phyloP scores from a whole-genome alignment of 495 filamentous ascomycete genomes.

The Penicillium turbatum region DNA sequence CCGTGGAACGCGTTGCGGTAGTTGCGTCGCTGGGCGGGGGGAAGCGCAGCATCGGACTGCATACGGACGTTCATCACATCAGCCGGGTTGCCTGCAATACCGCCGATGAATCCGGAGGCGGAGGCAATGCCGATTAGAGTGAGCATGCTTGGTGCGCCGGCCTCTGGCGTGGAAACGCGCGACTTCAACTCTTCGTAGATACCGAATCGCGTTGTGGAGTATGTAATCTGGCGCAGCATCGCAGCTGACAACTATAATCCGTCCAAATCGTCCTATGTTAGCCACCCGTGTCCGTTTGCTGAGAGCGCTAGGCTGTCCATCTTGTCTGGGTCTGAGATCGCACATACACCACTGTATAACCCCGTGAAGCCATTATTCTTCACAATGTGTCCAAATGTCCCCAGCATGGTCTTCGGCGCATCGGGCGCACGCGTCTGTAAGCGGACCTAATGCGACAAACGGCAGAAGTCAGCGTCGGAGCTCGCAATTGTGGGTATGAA shows the following conservation, averaged over 20 bases:
- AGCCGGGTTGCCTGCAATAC: constrained; percentile 86
- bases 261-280: constrained; percentile 11
- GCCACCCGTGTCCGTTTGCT: background rate
- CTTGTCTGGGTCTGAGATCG: background rate
- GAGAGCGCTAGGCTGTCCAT: background rate
- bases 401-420: constrained; percentile 68
- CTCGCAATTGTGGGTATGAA: constrained; percentile 3
- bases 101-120: constrained; percentile 82
- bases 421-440: constrained; percentile 73
- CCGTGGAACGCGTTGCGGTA: constrained; percentile 89
- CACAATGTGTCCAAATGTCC: constrained; percentile 74
- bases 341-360: constrained; percentile 72
- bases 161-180: constrained; percentile 44
- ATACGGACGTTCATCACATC: constrained; percentile 98
- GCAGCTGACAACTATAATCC: constrained; percentile 73
- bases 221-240: constrained; percentile 84
- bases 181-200: constrained; percentile 91
- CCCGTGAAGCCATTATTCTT: constrained; percentile 63
- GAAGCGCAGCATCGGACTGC: constrained; percentile 89
- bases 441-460: constrained; percentile 58
- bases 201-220: constrained; percentile 89
- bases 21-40: constrained; percentile 67
- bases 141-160: constrained; percentile 54
- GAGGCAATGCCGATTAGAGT: constrained; percentile 76
- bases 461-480: constrained; percentile 12